Conservation (phyloP, 306 rosid species). For the Citrullus mucosospermus region DNA sequence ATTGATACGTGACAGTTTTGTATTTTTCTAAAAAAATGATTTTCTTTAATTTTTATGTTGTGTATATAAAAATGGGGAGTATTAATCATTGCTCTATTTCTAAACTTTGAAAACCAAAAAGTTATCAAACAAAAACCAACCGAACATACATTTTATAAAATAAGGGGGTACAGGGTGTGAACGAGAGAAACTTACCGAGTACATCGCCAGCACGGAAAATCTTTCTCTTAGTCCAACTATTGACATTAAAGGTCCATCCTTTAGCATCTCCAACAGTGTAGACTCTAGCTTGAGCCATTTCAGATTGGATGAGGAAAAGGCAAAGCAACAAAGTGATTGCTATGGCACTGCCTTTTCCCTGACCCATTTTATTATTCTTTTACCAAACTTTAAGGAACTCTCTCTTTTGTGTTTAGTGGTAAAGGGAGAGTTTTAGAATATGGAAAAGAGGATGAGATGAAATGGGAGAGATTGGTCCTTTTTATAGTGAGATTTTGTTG, state of each 20-base stretch:
- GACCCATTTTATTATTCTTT: neutral
- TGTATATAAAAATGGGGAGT: too few relatives aligned
- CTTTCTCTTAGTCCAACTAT: neutral
- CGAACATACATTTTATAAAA: neutral
- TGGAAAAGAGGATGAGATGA: neutral
- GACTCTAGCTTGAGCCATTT: neutral
- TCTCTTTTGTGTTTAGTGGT: neutral
- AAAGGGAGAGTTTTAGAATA: neutral
- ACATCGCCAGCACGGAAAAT: neutral
- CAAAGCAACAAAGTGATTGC: neutral
- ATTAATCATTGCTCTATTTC: too few relatives aligned
- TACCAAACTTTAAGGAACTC: neutral
- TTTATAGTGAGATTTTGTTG: neutral
- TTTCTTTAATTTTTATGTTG: too few relatives aligned
- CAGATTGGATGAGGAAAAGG: neutral
- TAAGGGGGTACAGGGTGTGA: too few relatives aligned
- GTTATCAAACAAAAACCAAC: neutral
- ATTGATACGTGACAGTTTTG: too few relatives aligned
- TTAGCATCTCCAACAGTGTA: neutral
- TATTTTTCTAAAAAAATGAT: too few relatives aligned
- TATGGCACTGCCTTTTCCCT: constrained; percentile 5
- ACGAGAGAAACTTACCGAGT: neutral
- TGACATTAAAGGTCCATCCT: constrained; percentile 8
- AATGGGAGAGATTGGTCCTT: neutral
- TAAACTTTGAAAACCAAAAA: neutral